These are phyloP conservation scores for Phoenix dactylifera DNA, from an alignment of 176 grass and related monocot species.

Conservation along the genomic window DNA sequence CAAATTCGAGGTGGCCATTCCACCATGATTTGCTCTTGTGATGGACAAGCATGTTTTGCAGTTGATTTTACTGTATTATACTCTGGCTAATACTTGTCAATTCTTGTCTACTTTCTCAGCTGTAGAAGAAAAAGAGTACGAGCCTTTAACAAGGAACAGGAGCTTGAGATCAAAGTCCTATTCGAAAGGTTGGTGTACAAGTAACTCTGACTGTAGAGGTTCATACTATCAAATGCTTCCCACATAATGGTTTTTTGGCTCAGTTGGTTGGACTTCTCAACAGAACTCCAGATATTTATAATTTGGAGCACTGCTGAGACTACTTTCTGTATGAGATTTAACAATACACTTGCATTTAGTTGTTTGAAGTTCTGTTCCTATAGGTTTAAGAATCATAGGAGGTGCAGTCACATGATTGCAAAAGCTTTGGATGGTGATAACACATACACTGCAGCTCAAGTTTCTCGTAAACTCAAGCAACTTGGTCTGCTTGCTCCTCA, in stretches of 20 bases:
- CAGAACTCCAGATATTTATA: no score
- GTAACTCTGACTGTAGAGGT: no score
- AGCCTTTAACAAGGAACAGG: conserved; percentile 17
- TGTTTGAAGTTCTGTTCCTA: not conserved
- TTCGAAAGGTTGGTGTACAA: conserved; percentile 11
- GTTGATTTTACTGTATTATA: no score
- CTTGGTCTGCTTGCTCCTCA: conserved; percentile 16
- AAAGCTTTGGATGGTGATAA: conserved; percentile 19
- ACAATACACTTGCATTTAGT: not conserved
- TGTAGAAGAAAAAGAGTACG: conserved; percentile 41
- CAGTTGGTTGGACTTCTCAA: no score
- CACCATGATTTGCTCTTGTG: no score
- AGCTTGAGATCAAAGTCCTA: conserved; percentile 19
- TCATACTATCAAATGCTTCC: no score
- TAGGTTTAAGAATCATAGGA: conserved; percentile 16
- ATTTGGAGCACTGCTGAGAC: no score
- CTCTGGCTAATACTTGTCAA: no score
- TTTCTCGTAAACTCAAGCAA: conserved; percentile 22
- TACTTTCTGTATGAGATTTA: no score
- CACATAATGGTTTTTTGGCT: no score
- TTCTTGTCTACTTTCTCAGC: conserved; percentile 19
- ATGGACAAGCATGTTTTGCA: no score
- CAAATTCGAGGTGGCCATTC: no score
- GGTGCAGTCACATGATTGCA: conserved; percentile 21
- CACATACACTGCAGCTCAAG: conserved; percentile 14